Evolutionary conservation across 2,329 filamentous ascomycete species (phyloP), one percentile per base, ranked within the genome.

Genomic region (Beauveria pseudobassiana): DNA sequence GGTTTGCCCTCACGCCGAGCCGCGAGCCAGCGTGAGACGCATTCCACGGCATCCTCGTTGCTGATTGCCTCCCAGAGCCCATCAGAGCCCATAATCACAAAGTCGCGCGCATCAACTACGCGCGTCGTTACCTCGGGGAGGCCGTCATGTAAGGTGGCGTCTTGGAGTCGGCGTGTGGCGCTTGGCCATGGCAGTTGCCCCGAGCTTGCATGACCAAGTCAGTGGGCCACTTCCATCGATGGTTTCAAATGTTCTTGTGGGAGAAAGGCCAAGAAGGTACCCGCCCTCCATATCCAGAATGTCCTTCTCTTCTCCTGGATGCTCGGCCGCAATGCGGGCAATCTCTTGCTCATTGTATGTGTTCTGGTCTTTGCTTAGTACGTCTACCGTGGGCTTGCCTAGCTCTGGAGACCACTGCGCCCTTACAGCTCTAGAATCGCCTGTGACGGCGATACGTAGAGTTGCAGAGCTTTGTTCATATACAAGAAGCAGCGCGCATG

Each of bases 11-110:
- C 48, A 22, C 46, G 50, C 16, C 45, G 56, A 14, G 64, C 63
- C 9, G 46, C 57, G 6, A 65, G 46, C 65, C 65, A 65, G 46
- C 63, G 59, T 3, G 62, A 58, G 1, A 65, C 64, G 14, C 62
- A 62, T 14, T 54, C 54, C 9, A 64, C 51, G 3, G 63, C 64
- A 18, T 64, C 62, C 3, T 65, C 63, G 18, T 55, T 59, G 16
- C 63, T 63, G 8, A 65, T 65, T 3, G 48, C 50, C 24, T 65
- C 62, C 64, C 64, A 65, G 1, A 65, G 30, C 4, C 64, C 64
- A 22, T 64, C 64, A 2, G 64, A 65, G 12, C 59, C 64, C 18
- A 65, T 53, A 60, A 65, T 65, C 3, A 62, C 61, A 58, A 65
- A 65, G 34, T 65, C 64, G n/a, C 49, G 46, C 6, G 61, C n/a